Evolutionary conservation across 495 filamentous ascomycete genomes (phyloP), one percentile per base, ranked within the genome.

Genomic region (Xylaria intraflava): DNA sequence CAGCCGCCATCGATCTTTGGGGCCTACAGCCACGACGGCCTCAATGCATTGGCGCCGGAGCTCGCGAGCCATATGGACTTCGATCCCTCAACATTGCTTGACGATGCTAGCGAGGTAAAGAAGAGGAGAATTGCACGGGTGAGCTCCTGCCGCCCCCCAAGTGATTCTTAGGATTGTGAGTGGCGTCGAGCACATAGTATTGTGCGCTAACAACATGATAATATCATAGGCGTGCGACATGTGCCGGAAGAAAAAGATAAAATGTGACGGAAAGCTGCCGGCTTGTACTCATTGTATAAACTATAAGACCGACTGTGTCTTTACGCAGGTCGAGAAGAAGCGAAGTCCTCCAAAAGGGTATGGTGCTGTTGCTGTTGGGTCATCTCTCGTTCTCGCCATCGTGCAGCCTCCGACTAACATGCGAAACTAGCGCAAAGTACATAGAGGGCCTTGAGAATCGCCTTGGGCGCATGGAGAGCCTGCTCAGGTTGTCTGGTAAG

Each of bases 181-280:
- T 33, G 19, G 33, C 19, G 24, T 46, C 14, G 35, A 29, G 17
- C 14, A 35, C 17, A 31, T 10, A 2, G 2, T 31, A 31, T 50
- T 30, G 30, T 30, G 33, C 17, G 48, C 59, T 66, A 35, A 66
- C 48, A 40, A 33, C 22, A 42, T 45, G 46, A 38, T 27, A 12
- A 43, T 51, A 30, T 49, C 53, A 35, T 67, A 92, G 88, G 93
- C 93, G 46, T 98, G 93, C 76, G 93, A 98, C 66, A 95, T 96
- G 92, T 98, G 93, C 65, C 83, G 93, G 57, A 96, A 96, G 74
- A 98, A 97, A 78, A 98, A 98, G 80, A 97, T 98, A 65, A 97
- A 97, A 72, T 98, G 93, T 70, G 94, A 98, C 65, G 93, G 93
- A 46, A 95, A 94, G 71, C 83, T 93, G 68, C 93, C 94, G 35